Evolutionary conservation across 352 stramenopile genomes (phyloP), one percentile per base, ranked within the genome.

Genomic region (Lagenidium giganteum): DNA sequence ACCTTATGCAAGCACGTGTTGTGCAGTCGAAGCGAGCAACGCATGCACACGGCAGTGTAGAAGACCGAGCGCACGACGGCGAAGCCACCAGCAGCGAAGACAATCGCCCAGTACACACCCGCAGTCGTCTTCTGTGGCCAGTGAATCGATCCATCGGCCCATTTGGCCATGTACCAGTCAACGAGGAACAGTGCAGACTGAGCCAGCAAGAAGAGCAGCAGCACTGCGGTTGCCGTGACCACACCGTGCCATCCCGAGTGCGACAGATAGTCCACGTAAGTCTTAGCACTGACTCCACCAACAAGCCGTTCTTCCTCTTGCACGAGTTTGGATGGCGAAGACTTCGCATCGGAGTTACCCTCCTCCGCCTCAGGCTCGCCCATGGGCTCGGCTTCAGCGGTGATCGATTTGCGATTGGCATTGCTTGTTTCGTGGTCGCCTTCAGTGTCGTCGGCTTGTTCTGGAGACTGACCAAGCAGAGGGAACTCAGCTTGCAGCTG

Each of bases 111-210:
- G 26, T 80, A 83, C 0, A 79, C 44, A 4, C 47, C 43, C 23
- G 81, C 46, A 0, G 57, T 61, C 24, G 48, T 58, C 23, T 69
- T 57, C 25, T 67, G 25, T 24, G 42, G n/a, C n/a, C n/a, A n/a
- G n/a, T n/a, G 45, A 2, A 70, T 42, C 8, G 44, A 22, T 8
- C 47, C 57, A 28, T 78, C 64, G 3, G 67, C 58, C 70, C 67
- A 81, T 20, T 62, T 54, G 40, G 61, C 75, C 13, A 80, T 30
- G 27, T 75, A 83, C 61, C 58, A 83, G 38, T 83, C 70, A 29
- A 52, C 68, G 23, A 69, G 65, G 43, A 80, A 75, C 9, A 78
- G 34, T 1, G 54, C 51, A 5, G 71, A 36, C 54, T 82, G 69
- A 2, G 69, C 64, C 20, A 73, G 31, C 4, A 48, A 50, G 34